Evolutionary conservation across 352 stramenopile genomes (phyloP).

Genomic region (Phytophthora tentaculata): DNA sequence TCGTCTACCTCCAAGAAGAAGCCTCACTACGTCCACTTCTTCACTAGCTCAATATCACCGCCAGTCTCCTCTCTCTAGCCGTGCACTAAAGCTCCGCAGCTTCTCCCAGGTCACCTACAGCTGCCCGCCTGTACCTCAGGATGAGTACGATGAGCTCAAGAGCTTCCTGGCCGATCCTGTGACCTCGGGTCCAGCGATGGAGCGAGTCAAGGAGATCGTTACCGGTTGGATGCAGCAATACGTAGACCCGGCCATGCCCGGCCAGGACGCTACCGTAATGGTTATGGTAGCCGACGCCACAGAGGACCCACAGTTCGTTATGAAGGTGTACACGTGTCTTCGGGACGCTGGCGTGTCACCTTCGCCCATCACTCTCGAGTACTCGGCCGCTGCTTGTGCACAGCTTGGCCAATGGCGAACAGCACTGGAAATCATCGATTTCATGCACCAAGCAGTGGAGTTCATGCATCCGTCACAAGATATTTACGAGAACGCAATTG

Average conservation of each 20-base stretch:
- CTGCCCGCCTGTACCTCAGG: conserved; percentile 31
- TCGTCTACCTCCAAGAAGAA: conserved; percentile 15
- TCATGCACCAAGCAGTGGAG: conserved; percentile 72
- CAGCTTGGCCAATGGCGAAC: conserved; percentile 58
- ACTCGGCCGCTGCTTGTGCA: conserved; percentile 64
- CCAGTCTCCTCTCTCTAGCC: conserved; percentile 3
- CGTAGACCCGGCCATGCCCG: conserved; percentile 69
- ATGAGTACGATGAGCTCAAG: conserved; percentile 74
- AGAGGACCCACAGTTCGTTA: conserved; percentile 57
- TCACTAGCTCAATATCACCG: neutral
- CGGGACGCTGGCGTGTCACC: conserved; percentile 60
- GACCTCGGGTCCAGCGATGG: conserved; percentile 37
- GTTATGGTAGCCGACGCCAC: conserved; percentile 77
- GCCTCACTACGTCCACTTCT: conserved; percentile 6
- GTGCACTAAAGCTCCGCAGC: conserved; percentile 19
- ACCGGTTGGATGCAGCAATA: conserved; percentile 58
- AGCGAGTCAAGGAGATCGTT: conserved; percentile 54
- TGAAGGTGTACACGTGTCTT: conserved; percentile 66
- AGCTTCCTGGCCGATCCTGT: conserved; percentile 56
- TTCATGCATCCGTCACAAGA: conserved; percentile 71
- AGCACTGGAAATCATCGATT: conserved; percentile 66
- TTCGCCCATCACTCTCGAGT: conserved; percentile 76
- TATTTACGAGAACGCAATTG: conserved; percentile 81
- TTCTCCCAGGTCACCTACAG: conserved; percentile 25
- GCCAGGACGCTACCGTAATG: conserved; percentile 79